Evolutionary conservation across 352 stramenopile genomes (phyloP), one percentile per base, ranked within the genome.

Genomic region (Globisporangium abappressorium): DNA sequence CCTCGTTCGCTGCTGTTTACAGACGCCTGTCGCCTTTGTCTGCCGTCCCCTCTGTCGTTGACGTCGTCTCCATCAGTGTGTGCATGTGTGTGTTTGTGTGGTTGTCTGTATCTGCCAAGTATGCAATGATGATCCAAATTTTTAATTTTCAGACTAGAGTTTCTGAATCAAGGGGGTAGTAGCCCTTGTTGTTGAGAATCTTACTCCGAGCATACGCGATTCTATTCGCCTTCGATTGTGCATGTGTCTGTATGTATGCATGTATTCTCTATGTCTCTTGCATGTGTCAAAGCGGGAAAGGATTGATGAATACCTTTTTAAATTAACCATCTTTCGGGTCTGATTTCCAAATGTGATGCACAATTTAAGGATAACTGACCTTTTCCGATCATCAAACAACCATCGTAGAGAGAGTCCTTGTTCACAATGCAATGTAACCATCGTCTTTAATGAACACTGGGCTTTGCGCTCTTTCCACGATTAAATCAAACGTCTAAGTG

Each of bases 61-160:
- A 34, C 1, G 24, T 6, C 12, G 20, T 15, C 18, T n/a, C 5
- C 26, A 24, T 24, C 2, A 15, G 43, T 24, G 1, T 57, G 28
- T 26, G 30, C 30, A 33, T 33, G 15, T 58, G 2, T 64, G 38
- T 36, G 18, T 38, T 12, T 71, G 49, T 69, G 22, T 67, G 14
- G 53, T 5, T 60, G 55, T 70, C n/a, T 68, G 33, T 65, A 22
- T 20, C 28, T 46, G 38, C 15, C 11, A 41, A 20, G 71, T 85
- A 84, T 91, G 83, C 84, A 77, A 78, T 93, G 86, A 94, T 81
- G 86, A 94, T 84, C 74, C 66, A 78, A 65, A 63, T 75, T 78
- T 91, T 84, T 78, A 62, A 87, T 84, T 93, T 92, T 94, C 86
- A 94, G 84, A 94, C 85, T 94, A 94, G 84, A 94, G 86, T 94